phyloP scores from a whole-genome alignment of 108 stramenopile genomes.

The Nitzschia sp. region DNA sequence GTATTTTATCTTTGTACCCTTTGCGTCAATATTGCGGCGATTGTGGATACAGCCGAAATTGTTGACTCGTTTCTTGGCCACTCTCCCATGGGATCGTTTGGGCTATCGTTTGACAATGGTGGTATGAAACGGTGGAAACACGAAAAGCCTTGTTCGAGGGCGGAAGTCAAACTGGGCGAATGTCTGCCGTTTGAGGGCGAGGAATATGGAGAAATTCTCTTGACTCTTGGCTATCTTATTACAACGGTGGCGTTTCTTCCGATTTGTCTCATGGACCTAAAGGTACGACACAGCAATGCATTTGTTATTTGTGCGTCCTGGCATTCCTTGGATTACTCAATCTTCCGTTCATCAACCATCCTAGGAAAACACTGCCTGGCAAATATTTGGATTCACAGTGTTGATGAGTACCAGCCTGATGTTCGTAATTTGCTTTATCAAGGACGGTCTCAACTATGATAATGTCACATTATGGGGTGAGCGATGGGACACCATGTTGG shows the following conservation, averaged over 20 bases:
- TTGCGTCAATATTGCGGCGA: conserved; percentile 36
- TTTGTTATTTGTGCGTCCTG: neutral
- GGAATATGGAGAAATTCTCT: conserved; percentile 14
- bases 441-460: conserved; percentile 4
- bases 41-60: conserved; percentile 48
- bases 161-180: conserved; percentile 6
- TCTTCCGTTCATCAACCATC: neutral
- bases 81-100: neutral
- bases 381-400: conserved; percentile 45
- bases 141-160: neutral
- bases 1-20: conserved; percentile 42
- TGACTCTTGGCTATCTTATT: conserved; percentile 41
- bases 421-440: conserved; percentile 27
- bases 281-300: neutral
- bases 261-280: conserved; percentile 38
- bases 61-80: conserved; percentile 40
- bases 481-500: conserved; percentile 40
- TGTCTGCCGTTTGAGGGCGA: conserved; percentile 32
- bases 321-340: neutral
- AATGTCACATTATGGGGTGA: conserved; percentile 32
- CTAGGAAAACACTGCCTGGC: conserved; percentile 42
- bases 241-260: conserved; percentile 37
- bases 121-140: neutral
- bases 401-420: conserved; percentile 26
- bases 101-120: neutral